A percentile compares a stretch with the other conserved stretches of the same genome.
These are phyloP conservation scores for Trametes villosa DNA, from an alignment of 768 basidiomycete species.

Conservation along the genomic window DNA sequence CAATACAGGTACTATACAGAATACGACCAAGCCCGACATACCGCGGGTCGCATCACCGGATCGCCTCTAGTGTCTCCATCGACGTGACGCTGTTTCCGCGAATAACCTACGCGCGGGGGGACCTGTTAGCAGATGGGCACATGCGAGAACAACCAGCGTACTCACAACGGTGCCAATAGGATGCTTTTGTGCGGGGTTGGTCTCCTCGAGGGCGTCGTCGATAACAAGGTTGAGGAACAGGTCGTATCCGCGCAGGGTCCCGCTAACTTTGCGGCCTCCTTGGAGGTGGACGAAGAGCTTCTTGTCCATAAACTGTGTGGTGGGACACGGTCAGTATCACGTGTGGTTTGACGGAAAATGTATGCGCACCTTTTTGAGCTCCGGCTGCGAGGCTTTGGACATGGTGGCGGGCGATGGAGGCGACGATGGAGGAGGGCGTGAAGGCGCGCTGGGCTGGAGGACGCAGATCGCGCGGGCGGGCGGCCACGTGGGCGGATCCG, in stretches of 20 bases:
- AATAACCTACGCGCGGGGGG: slow-evolving; percentile 66
- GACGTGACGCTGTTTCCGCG: slow-evolving; percentile 96
- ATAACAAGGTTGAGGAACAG: slow-evolving; percentile 98
- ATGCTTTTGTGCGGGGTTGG: slow-evolving; percentile 84
- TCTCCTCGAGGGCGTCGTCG: slow-evolving; percentile 94
- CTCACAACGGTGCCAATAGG: slow-evolving; percentile 92
- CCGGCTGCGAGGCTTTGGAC: slow-evolving; percentile 96
- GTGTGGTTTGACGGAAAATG: background rate
- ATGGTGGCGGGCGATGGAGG: slow-evolving; percentile 36
- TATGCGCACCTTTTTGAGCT: slow-evolving; percentile 96
- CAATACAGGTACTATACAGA: slow-evolving; percentile 27
- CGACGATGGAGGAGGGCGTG: background rate
- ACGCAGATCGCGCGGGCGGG: slow-evolving; percentile 5
- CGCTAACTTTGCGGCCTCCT: slow-evolving; percentile 94
- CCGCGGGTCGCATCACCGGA: slow-evolving; percentile 39
- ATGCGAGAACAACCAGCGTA: slow-evolving; percentile 20
- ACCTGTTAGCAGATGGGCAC: background rate
- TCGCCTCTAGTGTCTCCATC: slow-evolving; percentile 85
- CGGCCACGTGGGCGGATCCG: slow-evolving; percentile 21
- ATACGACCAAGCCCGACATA: slow-evolving; percentile 23
- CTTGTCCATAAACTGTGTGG: slow-evolving; percentile 95
- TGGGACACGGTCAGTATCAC: slow-evolving; percentile 4
- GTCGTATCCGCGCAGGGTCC: slow-evolving; percentile 94
- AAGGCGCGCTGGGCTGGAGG: background rate
- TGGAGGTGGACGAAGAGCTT: slow-evolving; percentile 93